Conservation (phyloP, 2,329 filamentous ascomycete species). For the Diplocarpon mali region DNA sequence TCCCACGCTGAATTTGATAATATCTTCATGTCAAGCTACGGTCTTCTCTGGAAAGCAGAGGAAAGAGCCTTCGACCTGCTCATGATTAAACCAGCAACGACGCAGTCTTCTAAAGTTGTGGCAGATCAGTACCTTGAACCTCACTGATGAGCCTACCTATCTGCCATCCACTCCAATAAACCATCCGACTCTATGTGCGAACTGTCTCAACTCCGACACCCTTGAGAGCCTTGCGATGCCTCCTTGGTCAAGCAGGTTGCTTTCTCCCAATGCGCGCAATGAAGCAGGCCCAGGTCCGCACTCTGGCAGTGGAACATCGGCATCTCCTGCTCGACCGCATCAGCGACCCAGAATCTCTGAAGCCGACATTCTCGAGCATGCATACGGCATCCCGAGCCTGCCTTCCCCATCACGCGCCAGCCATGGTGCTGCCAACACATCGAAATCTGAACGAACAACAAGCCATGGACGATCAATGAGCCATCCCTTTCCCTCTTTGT, state of each 20-base stretch:
- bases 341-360: conserved; percentile 21
- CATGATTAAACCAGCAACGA: no score
- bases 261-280: conserved; percentile 21
- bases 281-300: conserved; percentile 9
- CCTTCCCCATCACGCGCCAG: conserved; percentile 11
- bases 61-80: not conserved
- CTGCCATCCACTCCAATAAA: conserved; percentile 14
- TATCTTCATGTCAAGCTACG: no score
- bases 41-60: not conserved
- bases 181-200: conserved; percentile 11
- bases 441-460: conserved; percentile 8
- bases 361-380: conserved; percentile 25
- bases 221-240: conserved; percentile 23
- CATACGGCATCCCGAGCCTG: conserved; percentile 24
- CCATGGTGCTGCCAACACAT: conserved; percentile 9
- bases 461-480: conserved; percentile 49
- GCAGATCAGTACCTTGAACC: conserved; percentile 5
- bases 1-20: no score
- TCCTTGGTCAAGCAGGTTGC: conserved; percentile 25
- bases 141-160: conserved; percentile 2
- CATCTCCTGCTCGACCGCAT: conserved; percentile 15
- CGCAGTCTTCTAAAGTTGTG: not conserved
- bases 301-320: conserved; percentile 5
- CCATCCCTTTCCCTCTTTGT: conserved; percentile 67
- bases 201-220: conserved; percentile 7